A percentile compares a stretch with the other conserved stretches of the same genome.
Evolutionary conservation across 257 asterid genomes (phyloP).

Genomic region (Rauvolfia tetraphylla): DNA sequence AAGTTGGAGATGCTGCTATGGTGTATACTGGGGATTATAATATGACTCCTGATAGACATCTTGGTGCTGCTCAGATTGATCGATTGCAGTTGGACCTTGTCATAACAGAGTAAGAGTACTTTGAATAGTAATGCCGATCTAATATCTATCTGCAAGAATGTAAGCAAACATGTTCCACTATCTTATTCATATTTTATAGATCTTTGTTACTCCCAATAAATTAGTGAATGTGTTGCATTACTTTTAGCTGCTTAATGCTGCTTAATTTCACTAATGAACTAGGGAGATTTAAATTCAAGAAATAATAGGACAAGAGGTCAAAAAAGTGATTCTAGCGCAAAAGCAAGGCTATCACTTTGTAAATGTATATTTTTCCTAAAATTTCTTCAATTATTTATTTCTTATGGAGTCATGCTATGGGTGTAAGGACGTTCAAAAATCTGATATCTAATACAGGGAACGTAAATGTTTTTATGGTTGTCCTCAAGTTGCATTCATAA

Average conservation of each 20-base stretch:
- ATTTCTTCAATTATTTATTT: not conserved
- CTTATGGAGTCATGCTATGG: not conserved
- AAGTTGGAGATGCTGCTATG: slow-evolving; percentile 81
- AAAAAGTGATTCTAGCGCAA: not conserved
- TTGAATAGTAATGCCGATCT: not conserved
- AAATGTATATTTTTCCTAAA: not conserved
- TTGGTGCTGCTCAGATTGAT: slow-evolving; percentile 97
- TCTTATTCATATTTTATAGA: not conserved
- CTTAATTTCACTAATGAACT: not conserved
- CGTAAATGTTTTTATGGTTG: not conserved
- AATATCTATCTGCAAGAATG: not conserved
- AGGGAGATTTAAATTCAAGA: not conserved
- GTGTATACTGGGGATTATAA: slow-evolving; percentile 95
- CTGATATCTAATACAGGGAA: not conserved
- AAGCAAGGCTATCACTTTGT: not conserved
- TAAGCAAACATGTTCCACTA: not conserved
- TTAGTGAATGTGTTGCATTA: not conserved
- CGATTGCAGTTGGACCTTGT: slow-evolving; percentile 77
- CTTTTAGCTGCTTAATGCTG: not conserved
- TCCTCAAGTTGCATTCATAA: not conserved
- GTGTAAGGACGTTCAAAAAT: not conserved
- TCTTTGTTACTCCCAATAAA: not conserved
- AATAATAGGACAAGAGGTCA: not conserved
- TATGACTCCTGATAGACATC: slow-evolving; percentile 94
- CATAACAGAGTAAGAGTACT: slow-evolving; percentile 62